A percentile compares a stretch with the other conserved stretches of the same genome.
Evolutionary conservation across 225 moss, liverwort and hornwort species (phyloP).

Genomic region (Sphagnum tenellum): DNA sequence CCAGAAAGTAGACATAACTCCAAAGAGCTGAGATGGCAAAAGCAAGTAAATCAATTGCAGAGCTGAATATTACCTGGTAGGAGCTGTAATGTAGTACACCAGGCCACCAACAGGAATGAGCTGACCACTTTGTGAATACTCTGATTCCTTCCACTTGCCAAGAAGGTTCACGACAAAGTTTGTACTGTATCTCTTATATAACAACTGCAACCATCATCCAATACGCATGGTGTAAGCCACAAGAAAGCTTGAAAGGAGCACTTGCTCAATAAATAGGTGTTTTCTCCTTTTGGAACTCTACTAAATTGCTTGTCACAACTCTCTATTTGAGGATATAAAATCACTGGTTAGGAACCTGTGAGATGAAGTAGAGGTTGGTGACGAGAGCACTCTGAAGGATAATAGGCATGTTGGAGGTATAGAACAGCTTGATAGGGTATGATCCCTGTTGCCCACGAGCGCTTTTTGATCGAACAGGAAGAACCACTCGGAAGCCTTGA

Average conservation of each 20-base stretch:
- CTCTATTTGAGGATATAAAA: too few species aligned
- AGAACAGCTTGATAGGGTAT: conserved; percentile 98
- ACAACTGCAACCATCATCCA: conserved; percentile 31
- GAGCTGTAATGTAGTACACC: conserved; percentile 88
- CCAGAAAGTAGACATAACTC: too few species aligned
- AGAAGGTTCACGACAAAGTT: conserved; percentile 81
- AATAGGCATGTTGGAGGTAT: conserved; percentile 98
- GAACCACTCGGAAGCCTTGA: conserved; percentile 94
- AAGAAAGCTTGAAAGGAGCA: too few species aligned
- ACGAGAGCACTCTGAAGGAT: conserved; percentile 94
- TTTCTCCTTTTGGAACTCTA: too few species aligned
- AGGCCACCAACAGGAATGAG: conserved; percentile 94
- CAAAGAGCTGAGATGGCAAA: too few species aligned
- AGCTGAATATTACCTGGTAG: conserved; percentile 48
- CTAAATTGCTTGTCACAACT: too few species aligned
- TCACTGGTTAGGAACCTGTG: conserved; percentile 45
- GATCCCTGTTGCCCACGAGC: conserved; percentile 96
- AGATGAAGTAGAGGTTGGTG: conserved; percentile 92
- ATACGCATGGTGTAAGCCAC: too few species aligned
- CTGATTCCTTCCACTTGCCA: conserved; percentile 90
- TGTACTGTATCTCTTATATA: conserved; percentile 69
- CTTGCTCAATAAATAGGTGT: too few species aligned
- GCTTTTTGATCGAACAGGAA: conserved; percentile 90
- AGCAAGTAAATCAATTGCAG: too few species aligned
- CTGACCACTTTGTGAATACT: conserved; percentile 85